These are phyloP conservation scores for Didymella lethalis DNA, from an alignment of 2,329 filamentous ascomycete genomes.

Conservation along the genomic window DNA sequence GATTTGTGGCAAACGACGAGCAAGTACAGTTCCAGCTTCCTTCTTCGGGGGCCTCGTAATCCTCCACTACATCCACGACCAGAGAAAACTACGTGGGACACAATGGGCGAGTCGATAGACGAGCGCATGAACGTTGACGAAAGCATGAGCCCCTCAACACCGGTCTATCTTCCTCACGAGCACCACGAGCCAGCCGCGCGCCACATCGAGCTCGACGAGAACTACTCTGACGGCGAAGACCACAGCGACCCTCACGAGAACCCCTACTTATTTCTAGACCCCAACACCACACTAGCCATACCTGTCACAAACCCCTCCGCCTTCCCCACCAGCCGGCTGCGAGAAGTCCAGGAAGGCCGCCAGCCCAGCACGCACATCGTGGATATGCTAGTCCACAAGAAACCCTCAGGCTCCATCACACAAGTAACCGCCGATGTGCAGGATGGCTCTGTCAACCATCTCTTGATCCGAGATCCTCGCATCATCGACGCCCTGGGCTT, in stretches of 20 bases:
- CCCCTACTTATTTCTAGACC: background rate
- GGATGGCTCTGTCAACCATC: constrained; percentile 26
- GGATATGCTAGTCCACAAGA: constrained; percentile 20
- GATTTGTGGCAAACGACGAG: constrained; percentile 3
- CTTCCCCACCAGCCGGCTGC: constrained; percentile 23
- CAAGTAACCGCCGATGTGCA: constrained; percentile 27
- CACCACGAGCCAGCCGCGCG: background rate
- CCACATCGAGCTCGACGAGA: background rate
- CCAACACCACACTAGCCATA: background rate
- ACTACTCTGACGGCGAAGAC: background rate
- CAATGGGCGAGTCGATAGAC: background rate
- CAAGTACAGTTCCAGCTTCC: background rate
- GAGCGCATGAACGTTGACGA: background rate
- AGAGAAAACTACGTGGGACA: background rate
- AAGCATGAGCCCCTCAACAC: background rate
- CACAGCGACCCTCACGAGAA: background rate
- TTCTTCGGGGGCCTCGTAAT: background rate
- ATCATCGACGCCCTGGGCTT: constrained; percentile 26
- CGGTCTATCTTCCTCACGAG: background rate
- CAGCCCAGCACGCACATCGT: constrained; percentile 21
- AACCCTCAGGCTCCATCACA: constrained; percentile 1
- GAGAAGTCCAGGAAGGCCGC: constrained; percentile 25
- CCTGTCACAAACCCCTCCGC: constrained; percentile 24
- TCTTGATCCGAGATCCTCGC: constrained; percentile 23
- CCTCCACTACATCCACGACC: background rate